Base-by-base conservation (phyloP, 2,329 filamentous ascomycete genomes). In the Clonostachys sp. region DNA sequence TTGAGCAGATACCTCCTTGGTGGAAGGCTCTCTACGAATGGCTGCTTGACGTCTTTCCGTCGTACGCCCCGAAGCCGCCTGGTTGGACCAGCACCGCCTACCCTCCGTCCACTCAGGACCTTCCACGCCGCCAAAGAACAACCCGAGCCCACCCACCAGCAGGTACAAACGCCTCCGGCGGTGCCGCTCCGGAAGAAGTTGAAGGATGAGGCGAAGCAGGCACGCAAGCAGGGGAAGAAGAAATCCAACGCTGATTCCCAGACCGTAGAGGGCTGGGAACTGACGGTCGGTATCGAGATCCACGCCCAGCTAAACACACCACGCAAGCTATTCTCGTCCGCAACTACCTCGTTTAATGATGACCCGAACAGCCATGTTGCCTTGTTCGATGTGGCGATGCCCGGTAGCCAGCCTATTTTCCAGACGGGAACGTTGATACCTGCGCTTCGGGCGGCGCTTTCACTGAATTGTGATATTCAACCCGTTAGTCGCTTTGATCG, bases 241-340 rank as follows among this genome's bases (percentile, higher is more conserved):
- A 71, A 73, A 51, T 66, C 68, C 45, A 76, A 76, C 53, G 60
- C 56, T 30, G 62, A 69, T 35, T 64, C 60, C 2, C 79, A 83
- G 61, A 75, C 71, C 16, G 78, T 81, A 1, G 69, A 75, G 6
- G 84, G 84, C 34, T 99, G 94, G 94, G 89, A 96, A 65, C 74
- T 97, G 59, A 96, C 92, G 0, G 90, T 97, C 30, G 94, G 94
- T 51, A 91, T 99, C 56, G 94, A 99, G 71, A 94, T 99, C 53
- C 94, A 99, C 63, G 94, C 94, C 17, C 92, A 97, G 68, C 77
- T 99, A 59, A 96, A 97, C 66, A 94, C 91, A 0, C 76, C 81
- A 5, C 77, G 79, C 60, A 99, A 99, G 69, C 81, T 99, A 48
- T 99, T 99, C 71, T 97, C 94, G 2, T 65, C 78, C 36, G 86